Evolutionary conservation across 2,329 filamentous ascomycete genomes (phyloP), one percentile per base, ranked within the genome.

Genomic region (Coniosporium tulheliwenetii): DNA sequence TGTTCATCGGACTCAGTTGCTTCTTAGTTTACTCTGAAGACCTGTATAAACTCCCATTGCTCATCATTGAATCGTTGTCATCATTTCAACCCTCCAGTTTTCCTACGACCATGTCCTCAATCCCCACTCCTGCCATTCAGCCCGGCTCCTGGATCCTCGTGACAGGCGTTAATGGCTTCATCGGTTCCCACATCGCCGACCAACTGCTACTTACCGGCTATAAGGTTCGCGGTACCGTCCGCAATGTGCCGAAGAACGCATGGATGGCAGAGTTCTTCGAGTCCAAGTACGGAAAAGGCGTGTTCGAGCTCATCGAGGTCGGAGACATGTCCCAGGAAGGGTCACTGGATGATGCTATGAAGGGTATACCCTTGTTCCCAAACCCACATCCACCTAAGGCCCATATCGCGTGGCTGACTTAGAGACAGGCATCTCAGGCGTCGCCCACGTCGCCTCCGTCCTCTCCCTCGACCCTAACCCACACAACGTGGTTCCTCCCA

Each of bases 401-500:
- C n/a, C n/a, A n/a, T n/a, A n/a, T n/a, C n/a, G n/a, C n/a, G n/a
- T n/a, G n/a, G n/a, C n/a, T n/a, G n/a, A n/a, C n/a, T 26, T 26
- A 7, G 19, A 4, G 19, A 26, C 19, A 26, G 19, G 60, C 12
- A 56, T 58, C 13, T 51, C 58, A 1, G 65, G 62, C 3, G 56
- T 71, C 38, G 54, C 62, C 12, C 68, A 71, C 44, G 55, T 66
- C 8, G 69, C 69, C 0, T 59, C 61, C 12, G 56, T 63, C n/a
- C 44, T 65, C 1, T 62, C 64, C 37, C 19, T 4, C 3, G 49
- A 58, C 34, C 41, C 51, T 0, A 53, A 70, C 12, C 63, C 67
- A 1, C 52, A 66, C 10, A 47, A 56, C 0, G 62, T 68, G 8
- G 64, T 73, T 13, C 55, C 61, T 0, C 53, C 54, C 0, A 62